Conservation (phyloP, 2,329 filamentous ascomycete genomes). For the Fusarium armeniacum region DNA sequence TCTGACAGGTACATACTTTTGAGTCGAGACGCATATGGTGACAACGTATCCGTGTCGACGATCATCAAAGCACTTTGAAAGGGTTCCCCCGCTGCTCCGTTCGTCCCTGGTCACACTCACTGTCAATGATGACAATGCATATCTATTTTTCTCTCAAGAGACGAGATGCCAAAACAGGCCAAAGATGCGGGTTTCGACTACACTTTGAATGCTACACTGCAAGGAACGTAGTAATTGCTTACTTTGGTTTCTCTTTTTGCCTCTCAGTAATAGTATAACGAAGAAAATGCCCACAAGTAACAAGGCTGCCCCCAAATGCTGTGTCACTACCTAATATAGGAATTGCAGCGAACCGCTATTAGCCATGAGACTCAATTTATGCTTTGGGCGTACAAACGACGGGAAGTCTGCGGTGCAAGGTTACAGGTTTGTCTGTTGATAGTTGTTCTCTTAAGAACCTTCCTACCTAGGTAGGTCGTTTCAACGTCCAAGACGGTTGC, state of each 20-base stretch:
- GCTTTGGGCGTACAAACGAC: conserved; percentile 27
- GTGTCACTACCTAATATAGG: conserved; percentile 42
- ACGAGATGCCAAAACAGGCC: conserved; percentile 22
- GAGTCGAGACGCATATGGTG: conserved; percentile 12
- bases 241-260: neutral
- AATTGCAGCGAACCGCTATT: conserved; percentile 46
- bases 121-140: conserved; percentile 16
- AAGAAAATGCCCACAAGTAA: conserved; percentile 3
- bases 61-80: conserved; percentile 20
- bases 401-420: conserved; percentile 35
- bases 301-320: conserved; percentile 34
- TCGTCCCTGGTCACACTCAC: no score
- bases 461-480: conserved; percentile 42
- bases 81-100: no score
- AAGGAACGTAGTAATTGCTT: neutral
- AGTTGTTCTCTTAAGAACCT: conserved; percentile 23
- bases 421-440: conserved; percentile 20
- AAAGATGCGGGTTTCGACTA: conserved; percentile 15
- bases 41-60: conserved; percentile 21
- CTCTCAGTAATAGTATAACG: conserved; percentile 1
- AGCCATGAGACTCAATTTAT: conserved; percentile 35
- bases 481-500: conserved; percentile 33
- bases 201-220: conserved; percentile 5
- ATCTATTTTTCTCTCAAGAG: neutral
- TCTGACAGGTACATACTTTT: neutral